A percentile compares a stretch with the other conserved stretches of the same genome.
These are phyloP conservation scores for Salvia miltiorrhiza DNA, from an alignment of 257 asterid species.

Conservation along the genomic window DNA sequence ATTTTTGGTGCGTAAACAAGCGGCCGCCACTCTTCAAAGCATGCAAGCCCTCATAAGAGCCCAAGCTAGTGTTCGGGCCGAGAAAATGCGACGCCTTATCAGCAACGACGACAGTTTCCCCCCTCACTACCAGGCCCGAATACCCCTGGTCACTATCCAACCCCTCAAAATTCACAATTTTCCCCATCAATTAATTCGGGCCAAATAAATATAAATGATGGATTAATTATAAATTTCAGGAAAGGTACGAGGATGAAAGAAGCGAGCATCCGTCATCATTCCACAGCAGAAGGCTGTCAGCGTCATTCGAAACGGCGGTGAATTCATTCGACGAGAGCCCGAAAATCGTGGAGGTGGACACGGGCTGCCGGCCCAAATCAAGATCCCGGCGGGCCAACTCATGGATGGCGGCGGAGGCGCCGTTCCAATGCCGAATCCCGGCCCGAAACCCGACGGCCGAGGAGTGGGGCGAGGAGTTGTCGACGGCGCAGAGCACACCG, in stretches of 20 bases:
- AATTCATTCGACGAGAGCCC: conserved; percentile 54
- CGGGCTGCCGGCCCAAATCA: conserved; percentile 51
- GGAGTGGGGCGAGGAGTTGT: conserved; percentile 33
- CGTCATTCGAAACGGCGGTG: conserved; percentile 38
- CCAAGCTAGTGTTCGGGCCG: conserved; percentile 75
- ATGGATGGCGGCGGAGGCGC: conserved; percentile 31
- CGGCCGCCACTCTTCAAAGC: conserved; percentile 65
- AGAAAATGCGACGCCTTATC: conserved; percentile 30
- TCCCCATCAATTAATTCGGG: background rate
- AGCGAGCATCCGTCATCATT: conserved; percentile 26
- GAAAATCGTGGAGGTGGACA: conserved; percentile 78
- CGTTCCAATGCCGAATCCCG: conserved; percentile 24
- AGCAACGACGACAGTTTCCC: conserved; percentile 12
- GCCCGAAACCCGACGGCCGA: conserved; percentile 34
- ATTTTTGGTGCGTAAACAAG: conserved; percentile 68
- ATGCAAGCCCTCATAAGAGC: conserved; percentile 89
- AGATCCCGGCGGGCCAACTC: conserved; percentile 52
- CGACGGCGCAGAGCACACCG: conserved; percentile 74
- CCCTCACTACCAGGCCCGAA: conserved; percentile 35
- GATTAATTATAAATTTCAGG: conserved; percentile 25
- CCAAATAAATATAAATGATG: background rate
- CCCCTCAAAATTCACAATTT: background rate
- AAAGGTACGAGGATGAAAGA: conserved; percentile 33
- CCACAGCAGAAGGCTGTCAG: conserved; percentile 48
- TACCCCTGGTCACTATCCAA: conserved; percentile 35